phyloP scores from a whole-genome alignment of 1,139 yeast genomes.

The Williopsis jadinii region DNA sequence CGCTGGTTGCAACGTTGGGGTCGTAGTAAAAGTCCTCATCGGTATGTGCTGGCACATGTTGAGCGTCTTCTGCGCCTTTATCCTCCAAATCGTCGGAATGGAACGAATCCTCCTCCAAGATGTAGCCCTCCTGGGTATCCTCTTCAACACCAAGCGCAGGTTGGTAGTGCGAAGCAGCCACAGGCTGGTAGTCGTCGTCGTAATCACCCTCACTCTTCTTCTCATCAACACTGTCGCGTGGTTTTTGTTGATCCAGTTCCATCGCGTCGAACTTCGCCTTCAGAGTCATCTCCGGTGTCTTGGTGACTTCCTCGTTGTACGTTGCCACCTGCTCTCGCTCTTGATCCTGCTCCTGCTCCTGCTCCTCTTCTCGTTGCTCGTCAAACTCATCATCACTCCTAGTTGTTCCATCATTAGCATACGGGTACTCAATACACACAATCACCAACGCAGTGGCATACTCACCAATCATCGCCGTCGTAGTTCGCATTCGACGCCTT shows the following conservation, averaged over 20 bases:
- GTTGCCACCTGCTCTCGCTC: background rate
- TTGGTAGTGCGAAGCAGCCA: no score
- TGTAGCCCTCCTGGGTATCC: background rate
- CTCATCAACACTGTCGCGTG: background rate
- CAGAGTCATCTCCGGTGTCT: background rate
- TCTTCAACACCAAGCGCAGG: background rate
- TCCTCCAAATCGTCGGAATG: background rate
- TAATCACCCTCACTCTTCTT: slow-evolving; percentile 1
- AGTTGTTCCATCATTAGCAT: slow-evolving; percentile 1
- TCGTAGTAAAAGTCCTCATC: slow-evolving; percentile 2
- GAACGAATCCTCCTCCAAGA: background rate
- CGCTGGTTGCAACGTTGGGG: slow-evolving; percentile 8
- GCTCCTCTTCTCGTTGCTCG: slow-evolving; percentile 7
- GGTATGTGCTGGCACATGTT: no score
- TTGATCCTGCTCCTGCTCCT: background rate
- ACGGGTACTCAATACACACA: no score
- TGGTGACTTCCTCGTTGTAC: background rate
- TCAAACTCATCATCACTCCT: slow-evolving; percentile 14
- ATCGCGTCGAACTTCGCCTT: no score
- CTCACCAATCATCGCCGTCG: slow-evolving; percentile 58
- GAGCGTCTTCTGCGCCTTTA: no score
- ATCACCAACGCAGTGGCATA: slow-evolving; percentile 8
- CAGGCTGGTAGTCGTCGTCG: slow-evolving; percentile 5
- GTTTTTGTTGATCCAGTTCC: no score
- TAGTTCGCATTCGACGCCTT: slow-evolving; percentile 47